phyloP scores from a whole-genome alignment of 257 asterid species.

The Leonotis leonurus region DNA sequence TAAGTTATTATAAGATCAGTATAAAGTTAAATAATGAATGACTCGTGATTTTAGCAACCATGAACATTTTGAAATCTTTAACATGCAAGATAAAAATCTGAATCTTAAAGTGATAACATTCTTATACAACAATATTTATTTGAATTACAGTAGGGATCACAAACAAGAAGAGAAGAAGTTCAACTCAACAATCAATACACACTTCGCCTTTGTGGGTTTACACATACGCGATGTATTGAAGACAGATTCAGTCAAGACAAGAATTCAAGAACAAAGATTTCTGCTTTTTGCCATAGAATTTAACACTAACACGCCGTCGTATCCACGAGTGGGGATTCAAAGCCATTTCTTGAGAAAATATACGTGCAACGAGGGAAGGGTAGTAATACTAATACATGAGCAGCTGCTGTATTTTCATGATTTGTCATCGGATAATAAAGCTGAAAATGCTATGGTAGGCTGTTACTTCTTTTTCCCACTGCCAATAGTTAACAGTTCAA shows the following conservation, averaged over 20 bases:
- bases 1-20: too few relatives aligned
- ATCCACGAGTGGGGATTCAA: background rate
- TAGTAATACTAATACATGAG: too few relatives aligned
- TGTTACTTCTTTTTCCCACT: conserved; percentile 56
- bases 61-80: background rate
- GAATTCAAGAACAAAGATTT: background rate
- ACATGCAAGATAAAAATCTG: background rate
- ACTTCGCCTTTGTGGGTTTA: conserved; percentile 2
- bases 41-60: too few relatives aligned
- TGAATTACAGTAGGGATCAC: conserved; percentile 9
- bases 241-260: background rate
- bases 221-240: background rate
- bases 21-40: too few relatives aligned
- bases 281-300: background rate
- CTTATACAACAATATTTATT: background rate
- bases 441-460: background rate
- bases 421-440: background rate
- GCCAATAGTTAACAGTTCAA: conserved; percentile 67
- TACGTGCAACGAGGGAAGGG: background rate
- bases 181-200: conserved; percentile 13
- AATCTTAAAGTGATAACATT: background rate
- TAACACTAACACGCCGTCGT: background rate
- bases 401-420: background rate
- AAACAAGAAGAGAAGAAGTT: background rate
- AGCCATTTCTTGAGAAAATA: too few relatives aligned